Evolutionary conservation across 2,329 filamentous ascomycete species (phyloP).

Genomic region (Pyricularia grisea): DNA sequence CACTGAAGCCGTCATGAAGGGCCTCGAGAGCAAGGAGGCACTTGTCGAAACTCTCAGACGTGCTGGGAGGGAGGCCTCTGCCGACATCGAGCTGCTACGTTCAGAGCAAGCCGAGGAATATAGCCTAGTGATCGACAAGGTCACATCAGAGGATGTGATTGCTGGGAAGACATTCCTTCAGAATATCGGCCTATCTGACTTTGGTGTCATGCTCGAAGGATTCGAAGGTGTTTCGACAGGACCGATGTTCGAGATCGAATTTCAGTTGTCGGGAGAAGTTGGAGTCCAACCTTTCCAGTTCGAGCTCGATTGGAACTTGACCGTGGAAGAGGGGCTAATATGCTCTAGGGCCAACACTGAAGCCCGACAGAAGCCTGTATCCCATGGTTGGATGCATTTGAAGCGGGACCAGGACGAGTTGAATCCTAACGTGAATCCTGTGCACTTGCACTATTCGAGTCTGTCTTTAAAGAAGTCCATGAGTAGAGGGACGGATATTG

Average conservation of each 20-base stretch:
- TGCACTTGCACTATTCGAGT: neutral
- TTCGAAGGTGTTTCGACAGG: constrained; percentile 1
- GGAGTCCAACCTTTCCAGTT: neutral
- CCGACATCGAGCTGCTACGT: neutral
- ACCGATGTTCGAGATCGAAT: constrained; percentile 3
- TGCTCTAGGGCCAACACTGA: neutral
- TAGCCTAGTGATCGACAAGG: constrained; percentile 5
- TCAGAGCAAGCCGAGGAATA: neutral
- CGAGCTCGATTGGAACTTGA: neutral
- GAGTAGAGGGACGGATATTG: neutral
- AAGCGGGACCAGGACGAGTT: neutral
- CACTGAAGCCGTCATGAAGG: neutral
- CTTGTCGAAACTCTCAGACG: neutral
- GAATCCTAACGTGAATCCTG: neutral
- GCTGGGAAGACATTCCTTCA: constrained; percentile 6
- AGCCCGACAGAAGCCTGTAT: neutral
- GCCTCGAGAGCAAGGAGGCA: neutral
- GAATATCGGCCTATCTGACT: constrained; percentile 4
- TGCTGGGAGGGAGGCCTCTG: neutral
- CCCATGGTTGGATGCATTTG: neutral
- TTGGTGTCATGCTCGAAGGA: constrained; percentile 5
- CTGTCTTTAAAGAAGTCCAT: neutral
- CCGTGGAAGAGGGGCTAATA: neutral
- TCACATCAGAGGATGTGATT: constrained; percentile 4
- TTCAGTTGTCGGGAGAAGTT: neutral